phyloP scores from a whole-genome alignment of 2,329 filamentous ascomycete species.

The Aspergillus eucalypticola region DNA sequence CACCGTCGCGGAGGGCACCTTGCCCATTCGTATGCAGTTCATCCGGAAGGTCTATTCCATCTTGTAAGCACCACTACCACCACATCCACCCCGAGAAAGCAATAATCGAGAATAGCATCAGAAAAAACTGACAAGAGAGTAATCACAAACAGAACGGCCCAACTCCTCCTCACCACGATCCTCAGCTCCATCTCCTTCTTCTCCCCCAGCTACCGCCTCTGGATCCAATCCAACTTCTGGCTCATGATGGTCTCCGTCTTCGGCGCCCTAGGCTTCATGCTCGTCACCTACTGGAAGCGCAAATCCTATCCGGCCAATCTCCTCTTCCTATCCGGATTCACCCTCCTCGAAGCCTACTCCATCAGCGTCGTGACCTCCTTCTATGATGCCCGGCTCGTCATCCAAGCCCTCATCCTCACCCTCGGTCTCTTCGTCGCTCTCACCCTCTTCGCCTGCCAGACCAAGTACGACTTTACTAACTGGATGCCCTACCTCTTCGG shows the following conservation, averaged over 20 bases:
- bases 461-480: slow-evolving; percentile 95
- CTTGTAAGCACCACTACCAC: slow-evolving; percentile 55
- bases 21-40: slow-evolving; percentile 97
- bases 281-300: slow-evolving; percentile 91
- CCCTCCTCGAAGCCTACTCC: slow-evolving; percentile 86
- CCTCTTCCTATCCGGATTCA: slow-evolving; percentile 87
- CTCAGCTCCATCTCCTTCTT: slow-evolving; percentile 86
- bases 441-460: slow-evolving; percentile 88
- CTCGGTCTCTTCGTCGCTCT: slow-evolving; percentile 64
- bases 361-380: slow-evolving; percentile 91
- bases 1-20: slow-evolving; percentile 85
- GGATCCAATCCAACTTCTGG: slow-evolving; percentile 82
- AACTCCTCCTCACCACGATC: slow-evolving; percentile 79
- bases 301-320: slow-evolving; percentile 95
- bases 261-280: slow-evolving; percentile 79
- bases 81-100: no score
- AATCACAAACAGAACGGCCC: slow-evolving; percentile 63
- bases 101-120: no score
- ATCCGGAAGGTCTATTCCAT: slow-evolving; percentile 97
- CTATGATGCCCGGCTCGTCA: slow-evolving; percentile 78
- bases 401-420: slow-evolving; percentile 88
- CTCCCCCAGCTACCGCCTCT: slow-evolving; percentile 72
- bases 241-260: slow-evolving; percentile 86
- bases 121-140: no score
- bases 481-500: slow-evolving; percentile 97